Evolutionary conservation across 1,284 basidiomycete genomes (phyloP).

Genomic region (Microbotryum silenes-acaulis): DNA sequence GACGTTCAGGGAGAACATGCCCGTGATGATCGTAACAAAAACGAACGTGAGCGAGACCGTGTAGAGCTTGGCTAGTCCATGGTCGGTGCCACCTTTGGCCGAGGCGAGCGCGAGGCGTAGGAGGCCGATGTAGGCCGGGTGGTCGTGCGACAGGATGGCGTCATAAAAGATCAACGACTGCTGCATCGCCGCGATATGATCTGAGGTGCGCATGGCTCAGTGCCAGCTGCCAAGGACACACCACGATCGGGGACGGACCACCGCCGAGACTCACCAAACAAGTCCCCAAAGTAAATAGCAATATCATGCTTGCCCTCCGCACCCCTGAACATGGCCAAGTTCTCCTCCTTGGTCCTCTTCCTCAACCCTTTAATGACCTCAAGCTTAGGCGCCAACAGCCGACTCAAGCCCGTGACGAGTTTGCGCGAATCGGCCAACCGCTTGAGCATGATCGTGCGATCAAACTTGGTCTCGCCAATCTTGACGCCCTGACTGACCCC

Average conservation of each 20-base stretch:
- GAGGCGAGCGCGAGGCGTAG: constrained; percentile 57
- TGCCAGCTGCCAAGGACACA: neutral
- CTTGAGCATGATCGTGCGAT: constrained; percentile 46
- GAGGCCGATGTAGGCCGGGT: constrained; percentile 74
- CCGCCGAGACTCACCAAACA: constrained; percentile 58
- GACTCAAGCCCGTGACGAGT: constrained; percentile 70
- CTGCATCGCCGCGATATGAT: constrained; percentile 84
- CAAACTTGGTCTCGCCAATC: constrained; percentile 10
- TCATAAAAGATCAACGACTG: constrained; percentile 82
- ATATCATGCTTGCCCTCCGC: constrained; percentile 36
- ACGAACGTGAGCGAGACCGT: constrained; percentile 60
- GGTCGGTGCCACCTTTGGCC: constrained; percentile 58
- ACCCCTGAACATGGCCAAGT: constrained; percentile 15
- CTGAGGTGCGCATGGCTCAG: constrained; percentile 42
- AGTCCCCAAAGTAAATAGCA: constrained; percentile 77
- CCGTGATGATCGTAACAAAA: constrained; percentile 59
- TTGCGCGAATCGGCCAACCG: constrained; percentile 74
- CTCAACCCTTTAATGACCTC: constrained; percentile 73
- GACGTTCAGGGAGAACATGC: constrained; percentile 58
- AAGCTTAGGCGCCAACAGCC: constrained; percentile 70
- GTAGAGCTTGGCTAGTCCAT: constrained; percentile 59
- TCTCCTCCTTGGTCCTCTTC: constrained; percentile 54
- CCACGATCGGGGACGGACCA: neutral
- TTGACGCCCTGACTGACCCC: neutral
- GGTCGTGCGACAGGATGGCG: constrained; percentile 75